Conservation (phyloP, 2,329 filamentous ascomycete genomes). For the Escovopsis sp. region DNA sequence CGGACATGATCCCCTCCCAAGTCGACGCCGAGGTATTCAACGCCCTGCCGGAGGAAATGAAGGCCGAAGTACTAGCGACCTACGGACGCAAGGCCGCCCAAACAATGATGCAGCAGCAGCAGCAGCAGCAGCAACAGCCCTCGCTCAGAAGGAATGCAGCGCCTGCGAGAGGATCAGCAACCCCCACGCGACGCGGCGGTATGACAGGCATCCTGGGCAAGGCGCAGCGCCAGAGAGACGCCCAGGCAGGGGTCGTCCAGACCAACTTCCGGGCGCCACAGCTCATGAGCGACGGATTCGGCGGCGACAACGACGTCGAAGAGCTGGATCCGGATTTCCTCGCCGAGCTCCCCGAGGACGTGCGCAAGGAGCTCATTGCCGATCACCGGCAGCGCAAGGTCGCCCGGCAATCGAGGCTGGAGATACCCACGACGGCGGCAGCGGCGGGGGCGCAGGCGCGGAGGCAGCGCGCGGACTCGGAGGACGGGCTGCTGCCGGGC, state of each 20-base stretch:
- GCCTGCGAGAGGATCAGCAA: slow-evolving; percentile 12
- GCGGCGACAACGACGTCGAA: slow-evolving; percentile 21
- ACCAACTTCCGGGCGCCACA: slow-evolving; percentile 51
- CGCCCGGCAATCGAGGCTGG: slow-evolving; percentile 39
- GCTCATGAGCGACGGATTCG: slow-evolving; percentile 13
- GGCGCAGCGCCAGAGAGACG: slow-evolving; percentile 36
- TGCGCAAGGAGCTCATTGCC: slow-evolving; percentile 61
- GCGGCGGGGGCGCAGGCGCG: too few species aligned
- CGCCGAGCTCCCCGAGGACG: slow-evolving; percentile 66
- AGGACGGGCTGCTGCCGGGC: slow-evolving; percentile 12
- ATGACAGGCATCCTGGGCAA: slow-evolving; percentile 26
- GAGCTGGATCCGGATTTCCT: slow-evolving; percentile 60
- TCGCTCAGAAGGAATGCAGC: slow-evolving; percentile 9
- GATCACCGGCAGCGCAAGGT: slow-evolving; percentile 49
- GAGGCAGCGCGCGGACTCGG: slow-evolving; percentile 12
- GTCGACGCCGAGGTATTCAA: slow-evolving; percentile 74
- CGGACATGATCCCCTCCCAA: slow-evolving; percentile 49
- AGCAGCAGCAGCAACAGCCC: slow-evolving; percentile 35
- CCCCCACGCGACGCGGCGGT: slow-evolving; percentile 50
- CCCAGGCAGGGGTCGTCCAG: slow-evolving; percentile 50
- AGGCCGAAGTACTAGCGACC: slow-evolving; percentile 64
- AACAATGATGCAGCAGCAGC: slow-evolving; percentile 27
- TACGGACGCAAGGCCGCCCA: slow-evolving; percentile 36
- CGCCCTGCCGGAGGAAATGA: slow-evolving; percentile 72
- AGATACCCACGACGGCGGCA: slow-evolving; percentile 14